phyloP scores from a whole-genome alignment of 1,284 basidiomycete genomes.

The Cryptococcus sp. region DNA sequence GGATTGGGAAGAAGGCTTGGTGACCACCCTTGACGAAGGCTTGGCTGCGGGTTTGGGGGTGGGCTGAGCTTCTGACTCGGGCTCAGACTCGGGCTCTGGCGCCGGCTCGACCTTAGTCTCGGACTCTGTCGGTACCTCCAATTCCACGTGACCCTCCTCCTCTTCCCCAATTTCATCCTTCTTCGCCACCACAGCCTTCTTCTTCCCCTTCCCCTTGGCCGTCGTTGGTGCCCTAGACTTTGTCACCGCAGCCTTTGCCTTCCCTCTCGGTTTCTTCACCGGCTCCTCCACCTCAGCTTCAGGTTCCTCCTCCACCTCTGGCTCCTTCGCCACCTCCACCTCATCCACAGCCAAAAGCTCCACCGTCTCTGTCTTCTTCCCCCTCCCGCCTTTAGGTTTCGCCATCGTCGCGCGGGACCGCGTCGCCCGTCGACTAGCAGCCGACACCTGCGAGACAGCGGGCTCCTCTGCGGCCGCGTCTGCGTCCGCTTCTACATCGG shows the following conservation, averaged over 20 bases:
- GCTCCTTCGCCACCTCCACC: slow-evolving; percentile 7
- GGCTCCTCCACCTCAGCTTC: slow-evolving; percentile 9
- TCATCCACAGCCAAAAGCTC: slow-evolving; percentile 15
- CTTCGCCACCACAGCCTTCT: slow-evolving; percentile 14
- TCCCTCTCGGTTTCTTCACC: slow-evolving; percentile 6
- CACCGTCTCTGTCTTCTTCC: slow-evolving; percentile 16
- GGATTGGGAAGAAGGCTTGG: slow-evolving; percentile 13
- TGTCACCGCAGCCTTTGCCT: neutral
- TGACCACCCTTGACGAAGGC: slow-evolving; percentile 3
- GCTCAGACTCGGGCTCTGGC: neutral
- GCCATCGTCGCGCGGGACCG: slow-evolving; percentile 15
- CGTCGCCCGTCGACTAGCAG: slow-evolving; percentile 11
- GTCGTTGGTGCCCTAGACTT: slow-evolving; percentile 4
- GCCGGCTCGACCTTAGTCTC: slow-evolving; percentile 1
- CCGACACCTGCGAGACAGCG: slow-evolving; percentile 2
- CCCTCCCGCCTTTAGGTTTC: slow-evolving; percentile 8
- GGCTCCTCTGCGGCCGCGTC: neutral
- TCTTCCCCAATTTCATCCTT: slow-evolving; percentile 2
- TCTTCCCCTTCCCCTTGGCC: slow-evolving; percentile 12
- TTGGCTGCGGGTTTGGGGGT: neutral
- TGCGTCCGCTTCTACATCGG: slow-evolving; percentile 5
- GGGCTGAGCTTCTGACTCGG: neutral
- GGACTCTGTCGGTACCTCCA: slow-evolving; percentile 2
- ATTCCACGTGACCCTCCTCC: slow-evolving; percentile 2
- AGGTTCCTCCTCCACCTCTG: too few relatives aligned